Conservation (phyloP, 495 filamentous ascomycete genomes). For the Trichodelitschia bisporula region DNA sequence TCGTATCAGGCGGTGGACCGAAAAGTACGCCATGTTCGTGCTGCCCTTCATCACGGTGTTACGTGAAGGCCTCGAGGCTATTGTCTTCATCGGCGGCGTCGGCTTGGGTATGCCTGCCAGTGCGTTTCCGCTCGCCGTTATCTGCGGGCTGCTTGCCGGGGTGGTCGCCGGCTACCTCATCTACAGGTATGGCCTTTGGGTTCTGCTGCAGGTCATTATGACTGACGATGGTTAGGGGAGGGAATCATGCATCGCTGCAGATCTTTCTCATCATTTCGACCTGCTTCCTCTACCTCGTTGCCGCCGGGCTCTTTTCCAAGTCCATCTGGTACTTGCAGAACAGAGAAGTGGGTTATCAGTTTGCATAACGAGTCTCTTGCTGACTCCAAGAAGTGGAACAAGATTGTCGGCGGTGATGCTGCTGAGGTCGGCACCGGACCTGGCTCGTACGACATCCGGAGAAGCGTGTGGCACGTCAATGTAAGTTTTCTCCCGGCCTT, state of each 20-base stretch:
- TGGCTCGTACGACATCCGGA: conserved; percentile 66
- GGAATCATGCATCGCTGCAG: conserved; percentile 40
- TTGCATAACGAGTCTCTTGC: conserved; percentile 3
- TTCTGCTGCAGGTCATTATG: not conserved
- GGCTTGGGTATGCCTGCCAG: conserved; percentile 46
- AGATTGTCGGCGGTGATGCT: conserved; percentile 43
- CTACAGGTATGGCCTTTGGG: conserved; percentile 36
- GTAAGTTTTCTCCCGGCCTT: conserved; percentile 19
- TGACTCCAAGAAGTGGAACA: conserved; percentile 29
- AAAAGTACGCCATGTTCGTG: conserved; percentile 64
- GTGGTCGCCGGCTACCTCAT: conserved; percentile 38
- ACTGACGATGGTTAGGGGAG: conserved; percentile 21
- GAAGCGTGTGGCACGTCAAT: conserved; percentile 83
- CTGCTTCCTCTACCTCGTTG: conserved; percentile 69
- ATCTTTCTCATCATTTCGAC: conserved; percentile 61
- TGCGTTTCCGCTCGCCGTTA: conserved; percentile 48
- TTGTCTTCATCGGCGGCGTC: conserved; percentile 64
- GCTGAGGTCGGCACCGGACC: conserved; percentile 51
- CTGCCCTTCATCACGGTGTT: conserved; percentile 68
- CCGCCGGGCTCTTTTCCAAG: conserved; percentile 57
- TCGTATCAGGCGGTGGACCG: conserved; percentile 35
- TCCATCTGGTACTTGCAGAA: conserved; percentile 49
- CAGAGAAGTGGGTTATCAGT: too few relatives aligned
- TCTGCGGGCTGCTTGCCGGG: conserved; percentile 42
- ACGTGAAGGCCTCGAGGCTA: conserved; percentile 58